These are phyloP conservation scores for Pisolithus marmoratus DNA, from an alignment of 768 basidiomycete species.

Conservation along the genomic window DNA sequence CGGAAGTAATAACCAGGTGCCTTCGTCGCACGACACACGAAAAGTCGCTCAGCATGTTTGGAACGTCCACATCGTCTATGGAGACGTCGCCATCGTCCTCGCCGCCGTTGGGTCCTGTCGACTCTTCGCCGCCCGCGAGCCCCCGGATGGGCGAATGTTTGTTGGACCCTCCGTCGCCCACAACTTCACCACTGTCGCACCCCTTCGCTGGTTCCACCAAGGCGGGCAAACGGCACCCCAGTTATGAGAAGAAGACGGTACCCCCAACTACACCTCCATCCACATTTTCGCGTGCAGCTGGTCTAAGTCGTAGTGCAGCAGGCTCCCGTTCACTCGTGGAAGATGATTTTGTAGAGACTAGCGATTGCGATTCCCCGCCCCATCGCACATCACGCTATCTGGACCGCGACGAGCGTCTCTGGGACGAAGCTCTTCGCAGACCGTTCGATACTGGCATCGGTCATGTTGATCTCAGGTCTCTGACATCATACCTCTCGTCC, in stretches of 20 bases:
- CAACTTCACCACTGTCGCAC: constrained; percentile 23
- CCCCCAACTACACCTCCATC: constrained; percentile 18
- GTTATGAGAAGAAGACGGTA: constrained; percentile 37
- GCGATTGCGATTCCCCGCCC: not conserved
- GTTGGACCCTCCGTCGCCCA: constrained; percentile 27
- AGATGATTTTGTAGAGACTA: constrained; percentile 15
- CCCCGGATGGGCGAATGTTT: constrained; percentile 22
- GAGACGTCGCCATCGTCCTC: constrained; percentile 46
- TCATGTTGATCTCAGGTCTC: constrained; percentile 50
- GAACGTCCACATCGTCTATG: not conserved
- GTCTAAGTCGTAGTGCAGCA: constrained; percentile 6
- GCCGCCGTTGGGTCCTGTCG: constrained; percentile 32
- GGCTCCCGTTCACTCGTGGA: constrained; percentile 22
- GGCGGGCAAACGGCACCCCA: constrained; percentile 35
- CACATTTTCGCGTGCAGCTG: constrained; percentile 13
- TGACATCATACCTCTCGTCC: constrained; percentile 10
- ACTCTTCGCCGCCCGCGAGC: constrained; percentile 35
- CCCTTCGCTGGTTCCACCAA: constrained; percentile 60
- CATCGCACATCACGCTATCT: constrained; percentile 14
- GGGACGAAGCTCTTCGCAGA: constrained; percentile 41
- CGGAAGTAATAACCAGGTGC: too few species aligned
- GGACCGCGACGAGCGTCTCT: constrained; percentile 34
- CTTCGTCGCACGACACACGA: not conserved
- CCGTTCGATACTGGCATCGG: constrained; percentile 46
- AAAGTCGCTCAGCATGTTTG: not conserved